Conservation (phyloP, 257 asterid species). For the Ligustrum vulgare region DNA sequence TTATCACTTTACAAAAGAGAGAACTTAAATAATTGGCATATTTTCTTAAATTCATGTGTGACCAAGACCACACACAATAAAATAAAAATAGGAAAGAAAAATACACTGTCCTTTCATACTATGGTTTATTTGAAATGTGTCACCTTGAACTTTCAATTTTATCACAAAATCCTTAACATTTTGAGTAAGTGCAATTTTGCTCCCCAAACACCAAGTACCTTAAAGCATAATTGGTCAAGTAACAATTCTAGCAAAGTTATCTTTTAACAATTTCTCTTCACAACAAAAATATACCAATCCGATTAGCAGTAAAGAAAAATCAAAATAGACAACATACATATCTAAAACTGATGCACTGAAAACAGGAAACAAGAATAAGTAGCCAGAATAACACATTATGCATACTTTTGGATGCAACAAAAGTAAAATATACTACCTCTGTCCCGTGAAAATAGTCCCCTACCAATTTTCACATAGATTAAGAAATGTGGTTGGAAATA, state of each 20-base stretch:
- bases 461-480: too few relatives aligned
- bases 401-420: not conserved
- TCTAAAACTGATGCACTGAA: not conserved
- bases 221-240: not conserved
- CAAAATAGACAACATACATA: not conserved
- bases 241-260: not conserved
- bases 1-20: not conserved
- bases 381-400: not conserved
- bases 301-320: not conserved
- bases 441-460: too few relatives aligned
- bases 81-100: not conserved
- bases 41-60: not conserved
- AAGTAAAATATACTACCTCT: too few relatives aligned
- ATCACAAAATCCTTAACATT: not conserved
- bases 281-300: not conserved
- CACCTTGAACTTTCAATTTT: not conserved
- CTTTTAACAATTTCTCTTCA: too few relatives aligned
- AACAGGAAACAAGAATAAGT: not conserved
- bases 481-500: too few relatives aligned
- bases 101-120: not conserved
- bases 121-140: not conserved
- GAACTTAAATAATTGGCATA: not conserved
- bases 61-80: not conserved
- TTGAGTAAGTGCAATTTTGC: not conserved
- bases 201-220: not conserved